Evolutionary conservation across 805 yeast species (phyloP).

Genomic region (Metschnikowia matae): DNA sequence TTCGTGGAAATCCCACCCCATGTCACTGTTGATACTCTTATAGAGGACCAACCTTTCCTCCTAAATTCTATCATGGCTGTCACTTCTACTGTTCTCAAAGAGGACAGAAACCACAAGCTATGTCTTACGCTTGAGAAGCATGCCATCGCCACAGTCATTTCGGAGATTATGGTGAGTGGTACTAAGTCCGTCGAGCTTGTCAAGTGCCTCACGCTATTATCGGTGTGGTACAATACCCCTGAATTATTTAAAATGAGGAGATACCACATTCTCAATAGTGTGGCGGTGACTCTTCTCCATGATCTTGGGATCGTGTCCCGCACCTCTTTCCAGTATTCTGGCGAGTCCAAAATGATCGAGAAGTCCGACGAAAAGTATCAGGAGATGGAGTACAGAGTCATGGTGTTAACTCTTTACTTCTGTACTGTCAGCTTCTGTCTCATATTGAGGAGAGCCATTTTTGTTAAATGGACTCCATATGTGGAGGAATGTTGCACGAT

Average conservation of each 20-base stretch:
- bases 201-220: slow-evolving; percentile 55
- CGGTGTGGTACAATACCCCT: slow-evolving; percentile 80
- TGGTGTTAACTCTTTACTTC: slow-evolving; percentile 58
- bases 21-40: slow-evolving; percentile 44
- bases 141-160: slow-evolving; percentile 46
- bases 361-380: slow-evolving; percentile 16
- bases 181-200: slow-evolving; percentile 65
- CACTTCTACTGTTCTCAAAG: slow-evolving; percentile 43
- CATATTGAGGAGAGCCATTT: slow-evolving; percentile 59
- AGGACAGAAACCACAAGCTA: slow-evolving; percentile 32
- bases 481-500: slow-evolving; percentile 55
- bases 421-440: slow-evolving; percentile 60
- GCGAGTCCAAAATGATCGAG: slow-evolving; percentile 7
- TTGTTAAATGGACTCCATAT: slow-evolving; percentile 60
- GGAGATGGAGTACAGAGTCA: slow-evolving; percentile 44
- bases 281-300: slow-evolving; percentile 64
- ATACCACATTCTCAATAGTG: slow-evolving; percentile 61
- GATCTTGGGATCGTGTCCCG: slow-evolving; percentile 71
- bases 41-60: slow-evolving; percentile 53
- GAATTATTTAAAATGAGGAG: slow-evolving; percentile 78
- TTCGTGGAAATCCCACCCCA: slow-evolving; percentile 51
- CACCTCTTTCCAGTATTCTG: slow-evolving; percentile 24
- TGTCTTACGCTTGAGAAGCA: slow-evolving; percentile 50
- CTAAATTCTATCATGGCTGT: slow-evolving; percentile 64
- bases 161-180: slow-evolving; percentile 67